Conservation (phyloP, 2,329 filamentous ascomycete genomes). For the Septoria linicola region DNA sequence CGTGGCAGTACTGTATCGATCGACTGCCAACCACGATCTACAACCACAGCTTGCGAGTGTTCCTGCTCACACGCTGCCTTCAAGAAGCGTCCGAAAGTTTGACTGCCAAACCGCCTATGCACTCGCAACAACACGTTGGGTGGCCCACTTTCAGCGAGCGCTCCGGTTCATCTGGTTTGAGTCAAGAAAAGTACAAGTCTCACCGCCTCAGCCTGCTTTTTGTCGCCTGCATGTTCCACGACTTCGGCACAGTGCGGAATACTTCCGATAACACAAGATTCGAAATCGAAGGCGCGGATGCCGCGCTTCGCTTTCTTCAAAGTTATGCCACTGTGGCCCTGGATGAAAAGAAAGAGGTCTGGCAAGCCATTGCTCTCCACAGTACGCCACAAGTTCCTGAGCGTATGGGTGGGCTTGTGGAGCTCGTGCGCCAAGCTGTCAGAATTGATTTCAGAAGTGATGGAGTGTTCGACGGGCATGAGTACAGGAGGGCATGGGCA, state of each 20-base stretch:
- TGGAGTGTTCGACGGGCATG: background rate
- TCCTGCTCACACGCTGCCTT: background rate
- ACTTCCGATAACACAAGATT: conserved; percentile 40
- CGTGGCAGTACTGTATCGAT: background rate
- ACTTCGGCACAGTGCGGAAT: conserved; percentile 31
- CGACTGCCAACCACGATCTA: background rate
- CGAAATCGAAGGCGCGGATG: conserved; percentile 49
- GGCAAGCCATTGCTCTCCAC: conserved; percentile 49
- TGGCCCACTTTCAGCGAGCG: no score
- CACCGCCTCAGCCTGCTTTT: conserved; percentile 26
- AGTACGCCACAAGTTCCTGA: conserved; percentile 48
- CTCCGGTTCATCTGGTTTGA: no score
- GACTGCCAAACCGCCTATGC: background rate
- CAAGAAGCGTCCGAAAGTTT: background rate
- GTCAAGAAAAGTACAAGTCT: background rate
- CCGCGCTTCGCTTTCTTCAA: conserved; percentile 39
- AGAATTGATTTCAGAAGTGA: conserved; percentile 42
- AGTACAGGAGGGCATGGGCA: conserved; percentile 5
- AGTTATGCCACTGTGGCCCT: conserved; percentile 19
- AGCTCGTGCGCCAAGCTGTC: conserved; percentile 42
- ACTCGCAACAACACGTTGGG: background rate
- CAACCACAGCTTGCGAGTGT: background rate
- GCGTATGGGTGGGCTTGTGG: conserved; percentile 42
- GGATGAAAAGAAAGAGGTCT: conserved; percentile 42
- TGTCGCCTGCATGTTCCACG: conserved; percentile 39